A percentile compares a stretch with the other conserved stretches of the same genome.
These are phyloP conservation scores for Aotearoamyces nothofagi DNA, from an alignment of 2,329 filamentous ascomycete species.

Conservation along the genomic window DNA sequence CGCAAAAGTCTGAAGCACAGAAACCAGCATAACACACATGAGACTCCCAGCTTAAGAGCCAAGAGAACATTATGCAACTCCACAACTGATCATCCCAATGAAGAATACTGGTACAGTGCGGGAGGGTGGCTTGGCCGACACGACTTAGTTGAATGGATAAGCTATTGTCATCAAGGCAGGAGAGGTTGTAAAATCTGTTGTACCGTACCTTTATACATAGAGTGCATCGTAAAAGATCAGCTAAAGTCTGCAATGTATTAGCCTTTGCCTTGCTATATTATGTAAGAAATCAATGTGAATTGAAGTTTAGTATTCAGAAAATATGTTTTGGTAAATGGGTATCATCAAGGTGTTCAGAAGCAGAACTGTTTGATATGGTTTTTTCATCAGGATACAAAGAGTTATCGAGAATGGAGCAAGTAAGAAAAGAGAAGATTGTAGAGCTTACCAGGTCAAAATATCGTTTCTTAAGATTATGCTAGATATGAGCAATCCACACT, in stretches of 20 bases:
- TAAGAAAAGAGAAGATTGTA: too few species aligned
- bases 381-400: constrained; percentile 44
- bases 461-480: too few species aligned
- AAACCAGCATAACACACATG: constrained; percentile 41
- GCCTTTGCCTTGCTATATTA: background rate
- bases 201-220: constrained; percentile 12
- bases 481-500: too few species aligned
- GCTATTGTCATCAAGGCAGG: constrained; percentile 42
- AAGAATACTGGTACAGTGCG: constrained; percentile 43
- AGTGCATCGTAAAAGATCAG: too few species aligned
- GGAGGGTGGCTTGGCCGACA: constrained; percentile 56
- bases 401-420: background rate
- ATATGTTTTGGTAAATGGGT: constrained; percentile 49
- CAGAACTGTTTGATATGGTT: constrained; percentile 54
- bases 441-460: too few species aligned
- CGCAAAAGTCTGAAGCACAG: constrained; percentile 32
- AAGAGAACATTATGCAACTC: constrained; percentile 37
- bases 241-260: background rate
- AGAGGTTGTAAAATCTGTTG: constrained; percentile 3
- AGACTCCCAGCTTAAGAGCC: constrained; percentile 10
- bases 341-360: constrained; percentile 57
- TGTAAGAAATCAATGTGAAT: background rate
- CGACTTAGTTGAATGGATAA: constrained; percentile 65
- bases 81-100: constrained; percentile 58
- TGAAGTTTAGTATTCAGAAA: constrained; percentile 29